Conservation (phyloP, 2,329 filamentous ascomycete species). For the Aspergillus pseudoterreus region DNA sequence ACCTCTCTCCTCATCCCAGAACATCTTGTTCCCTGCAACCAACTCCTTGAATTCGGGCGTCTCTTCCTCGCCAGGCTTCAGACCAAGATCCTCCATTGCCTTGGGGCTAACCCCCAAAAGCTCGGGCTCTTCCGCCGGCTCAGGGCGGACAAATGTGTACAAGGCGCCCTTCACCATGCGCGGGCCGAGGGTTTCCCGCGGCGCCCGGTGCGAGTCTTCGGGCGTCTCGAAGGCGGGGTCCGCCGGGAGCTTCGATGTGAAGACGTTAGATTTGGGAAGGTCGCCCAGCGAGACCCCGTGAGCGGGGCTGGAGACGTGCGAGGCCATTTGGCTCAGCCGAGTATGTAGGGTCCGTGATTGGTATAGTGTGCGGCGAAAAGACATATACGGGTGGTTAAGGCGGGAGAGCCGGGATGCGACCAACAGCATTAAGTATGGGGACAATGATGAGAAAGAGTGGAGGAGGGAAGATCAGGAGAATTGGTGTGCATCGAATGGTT, state of each 20-base stretch:
- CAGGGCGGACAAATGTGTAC: slow-evolving; percentile 88
- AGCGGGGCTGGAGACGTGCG: slow-evolving; percentile 34
- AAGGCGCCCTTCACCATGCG: slow-evolving; percentile 79
- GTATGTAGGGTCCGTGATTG: slow-evolving; percentile 15
- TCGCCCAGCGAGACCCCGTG: slow-evolving; percentile 42
- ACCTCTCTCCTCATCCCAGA: slow-evolving; percentile 68
- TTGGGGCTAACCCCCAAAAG: slow-evolving; percentile 75
- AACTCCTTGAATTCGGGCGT: slow-evolving; percentile 72
- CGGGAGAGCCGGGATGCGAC: not conserved
- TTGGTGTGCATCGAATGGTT: not conserved
- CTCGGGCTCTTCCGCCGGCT: slow-evolving; percentile 67
- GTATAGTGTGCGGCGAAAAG: slow-evolving; percentile 13
- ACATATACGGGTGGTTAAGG: slow-evolving; percentile 22
- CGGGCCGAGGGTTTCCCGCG: slow-evolving; percentile 71
- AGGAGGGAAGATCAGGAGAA: no score
- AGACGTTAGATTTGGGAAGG: slow-evolving; percentile 62
- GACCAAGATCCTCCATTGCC: slow-evolving; percentile 76
- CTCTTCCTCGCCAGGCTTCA: slow-evolving; percentile 63
- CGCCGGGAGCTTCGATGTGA: slow-evolving; percentile 66
- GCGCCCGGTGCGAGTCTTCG: slow-evolving; percentile 72
- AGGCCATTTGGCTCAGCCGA: slow-evolving; percentile 45
- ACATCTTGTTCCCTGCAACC: slow-evolving; percentile 77
- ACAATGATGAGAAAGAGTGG: no score
- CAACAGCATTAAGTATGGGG: not conserved
- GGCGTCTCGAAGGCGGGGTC: slow-evolving; percentile 79